These are phyloP conservation scores for Graphium sp. DNA, from an alignment of 2,329 filamentous ascomycete species.

Conservation along the genomic window DNA sequence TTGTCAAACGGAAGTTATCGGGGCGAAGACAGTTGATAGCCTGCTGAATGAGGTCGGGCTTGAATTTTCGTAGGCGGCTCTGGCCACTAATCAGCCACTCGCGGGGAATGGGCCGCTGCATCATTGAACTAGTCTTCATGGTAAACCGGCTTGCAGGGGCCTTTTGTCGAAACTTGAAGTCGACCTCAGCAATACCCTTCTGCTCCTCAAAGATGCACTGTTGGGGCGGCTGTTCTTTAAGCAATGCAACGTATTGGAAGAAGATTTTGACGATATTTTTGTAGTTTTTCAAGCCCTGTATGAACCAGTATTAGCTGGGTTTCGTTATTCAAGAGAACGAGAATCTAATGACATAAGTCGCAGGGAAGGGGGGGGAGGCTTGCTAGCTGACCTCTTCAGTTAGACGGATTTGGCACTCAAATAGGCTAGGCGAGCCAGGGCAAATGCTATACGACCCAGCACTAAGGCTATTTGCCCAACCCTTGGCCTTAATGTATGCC, in stretches of 20 bases:
- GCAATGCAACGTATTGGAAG: slow-evolving; percentile 82
- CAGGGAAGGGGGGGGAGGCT: not conserved
- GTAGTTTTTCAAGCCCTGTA: slow-evolving; percentile 56
- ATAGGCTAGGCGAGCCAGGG: slow-evolving; percentile 59
- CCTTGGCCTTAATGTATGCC: slow-evolving; percentile 76
- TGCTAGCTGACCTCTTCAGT: slow-evolving; percentile 56
- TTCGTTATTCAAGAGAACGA: not conserved
- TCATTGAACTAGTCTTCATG: slow-evolving; percentile 65
- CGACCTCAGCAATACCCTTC: slow-evolving; percentile 76
- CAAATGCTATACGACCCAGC: slow-evolving; percentile 63
- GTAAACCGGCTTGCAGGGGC: slow-evolving; percentile 78
- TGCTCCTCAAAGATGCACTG: slow-evolving; percentile 93
- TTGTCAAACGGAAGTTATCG: slow-evolving; percentile 75
- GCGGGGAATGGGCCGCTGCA: slow-evolving; percentile 80
- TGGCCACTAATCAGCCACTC: slow-evolving; percentile 78
- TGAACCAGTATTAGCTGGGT: slow-evolving; percentile 7
- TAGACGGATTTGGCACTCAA: slow-evolving; percentile 62
- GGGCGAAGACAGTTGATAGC: slow-evolving; percentile 60
- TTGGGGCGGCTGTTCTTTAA: slow-evolving; percentile 64
- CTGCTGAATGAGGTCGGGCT: slow-evolving; percentile 57
- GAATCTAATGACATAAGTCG: slow-evolving; percentile 1
- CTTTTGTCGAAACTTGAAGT: slow-evolving; percentile 93
- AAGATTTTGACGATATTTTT: slow-evolving; percentile 66
- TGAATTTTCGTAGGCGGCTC: slow-evolving; percentile 62
- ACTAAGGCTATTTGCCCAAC: slow-evolving; percentile 73